Evolutionary conservation across 768 basidiomycete genomes (phyloP), one percentile per base, ranked within the genome.

Genomic region (Tylopilus intermedius): DNA sequence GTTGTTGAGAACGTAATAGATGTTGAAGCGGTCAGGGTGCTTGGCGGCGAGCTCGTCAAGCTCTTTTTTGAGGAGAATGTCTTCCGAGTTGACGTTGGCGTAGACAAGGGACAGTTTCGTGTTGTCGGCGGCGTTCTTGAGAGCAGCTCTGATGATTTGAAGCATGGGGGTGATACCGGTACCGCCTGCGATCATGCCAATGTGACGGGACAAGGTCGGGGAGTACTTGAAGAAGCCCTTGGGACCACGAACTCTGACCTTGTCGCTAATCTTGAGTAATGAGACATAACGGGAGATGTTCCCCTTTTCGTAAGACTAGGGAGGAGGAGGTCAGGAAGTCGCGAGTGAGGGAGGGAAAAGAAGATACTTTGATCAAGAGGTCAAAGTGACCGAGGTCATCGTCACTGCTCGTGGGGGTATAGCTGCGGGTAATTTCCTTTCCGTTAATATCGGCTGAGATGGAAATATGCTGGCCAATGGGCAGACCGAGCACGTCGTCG

Each of bases 81-180:
- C 96, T 51, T 94, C 89, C 53, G 77, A 67, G 71, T 86, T 88
- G 58, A 97, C 94, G 72, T 99, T 99, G 60, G 96, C 96, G 72
- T 98, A 98, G 67, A 99, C 90, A 65, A 99, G 82, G 59, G 79
- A 81, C 64, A 98, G 71, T 60, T 77, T 81, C 38, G 95, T 97
- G 56, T 66, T 75, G 78, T 99, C 96, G 41, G 73, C 67, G n/a
- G 90, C 84, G 70, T 94, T 92, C 71, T 88, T 86, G 67, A 97
- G 80, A 11, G 86, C 82, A n/a, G 94, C 90, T 56, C 89, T 87
- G 72, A 97, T 88, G 76, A 99, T 90, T 68, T 99, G 95, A 62
- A 96, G 85, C 95, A 98, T 97, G 64, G 96, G 96, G 0, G 96
- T 95, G 70, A 99, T 95, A 51, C 96, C 96, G 2, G 96, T 98